Conservation (phyloP, 371 early-diverging fungal genomes). For the Mortierella polycephala region DNA sequence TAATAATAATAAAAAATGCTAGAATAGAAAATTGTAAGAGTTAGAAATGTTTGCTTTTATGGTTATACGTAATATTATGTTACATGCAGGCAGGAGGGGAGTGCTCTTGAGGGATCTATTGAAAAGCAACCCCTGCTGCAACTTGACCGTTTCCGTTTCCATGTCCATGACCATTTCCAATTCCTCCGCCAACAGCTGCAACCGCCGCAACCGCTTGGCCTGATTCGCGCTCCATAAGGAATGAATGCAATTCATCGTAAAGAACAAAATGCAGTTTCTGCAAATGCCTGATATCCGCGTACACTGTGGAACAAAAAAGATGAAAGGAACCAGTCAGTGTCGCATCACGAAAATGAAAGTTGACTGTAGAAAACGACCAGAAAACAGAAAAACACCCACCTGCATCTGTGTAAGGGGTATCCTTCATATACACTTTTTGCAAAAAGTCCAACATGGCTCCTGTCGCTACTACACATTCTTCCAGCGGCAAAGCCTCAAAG, state of each 20-base stretch:
- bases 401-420: slow-evolving; percentile 56
- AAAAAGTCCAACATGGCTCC: slow-evolving; percentile 78
- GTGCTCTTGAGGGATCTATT: slow-evolving; percentile 1
- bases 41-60: too few species aligned
- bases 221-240: slow-evolving; percentile 44
- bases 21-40: not conserved
- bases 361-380: not conserved
- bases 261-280: slow-evolving; percentile 44
- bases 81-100: not conserved
- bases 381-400: slow-evolving; percentile 43
- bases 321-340: not conserved
- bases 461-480: slow-evolving; percentile 70
- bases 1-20: not conserved
- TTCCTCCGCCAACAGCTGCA: slow-evolving; percentile 15
- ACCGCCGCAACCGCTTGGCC: slow-evolving; percentile 7
- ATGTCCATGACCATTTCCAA: too few species aligned
- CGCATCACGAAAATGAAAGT: not conserved
- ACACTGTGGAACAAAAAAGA: slow-evolving; percentile 14
- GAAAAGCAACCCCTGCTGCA: slow-evolving; percentile 16
- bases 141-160: slow-evolving; percentile 18
- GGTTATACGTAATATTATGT: too few species aligned
- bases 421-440: slow-evolving; percentile 67
- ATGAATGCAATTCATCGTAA: slow-evolving; percentile 49
- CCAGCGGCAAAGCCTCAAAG: slow-evolving; percentile 67
- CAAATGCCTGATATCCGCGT: slow-evolving; percentile 41